phyloP scores from a whole-genome alignment of 148 eudicot genomes.

The Vaccinium vitisidaea region DNA sequence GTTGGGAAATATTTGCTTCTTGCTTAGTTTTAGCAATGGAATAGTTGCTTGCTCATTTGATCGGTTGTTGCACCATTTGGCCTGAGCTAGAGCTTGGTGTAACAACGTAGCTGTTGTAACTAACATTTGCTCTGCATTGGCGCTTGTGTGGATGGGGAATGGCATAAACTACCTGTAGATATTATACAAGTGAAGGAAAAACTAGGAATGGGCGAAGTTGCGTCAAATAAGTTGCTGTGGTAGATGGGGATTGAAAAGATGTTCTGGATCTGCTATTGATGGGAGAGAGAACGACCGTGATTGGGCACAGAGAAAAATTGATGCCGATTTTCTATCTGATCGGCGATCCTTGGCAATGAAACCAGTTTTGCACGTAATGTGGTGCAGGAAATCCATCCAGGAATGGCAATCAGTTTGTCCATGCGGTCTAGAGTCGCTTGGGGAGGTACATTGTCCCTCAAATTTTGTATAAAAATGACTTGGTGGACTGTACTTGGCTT shows the following conservation, averaged over 20 bases:
- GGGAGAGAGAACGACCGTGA: neutral
- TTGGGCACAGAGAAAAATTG: neutral
- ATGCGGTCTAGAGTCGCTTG: neutral
- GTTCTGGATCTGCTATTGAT: neutral
- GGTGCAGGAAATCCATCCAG: neutral
- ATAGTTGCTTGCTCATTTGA: constrained; percentile 6
- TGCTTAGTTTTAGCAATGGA: constrained; percentile 4
- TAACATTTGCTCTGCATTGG: neutral
- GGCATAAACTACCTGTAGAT: neutral
- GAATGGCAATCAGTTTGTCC: neutral
- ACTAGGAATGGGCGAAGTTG: neutral
- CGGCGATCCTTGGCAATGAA: neutral
- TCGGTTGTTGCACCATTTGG: neutral
- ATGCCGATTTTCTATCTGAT: neutral
- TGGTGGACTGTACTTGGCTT: neutral
- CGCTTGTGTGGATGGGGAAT: neutral
- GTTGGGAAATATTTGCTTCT: neutral
- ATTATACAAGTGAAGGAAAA: neutral
- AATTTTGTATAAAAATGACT: neutral
- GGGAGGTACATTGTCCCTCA: neutral
- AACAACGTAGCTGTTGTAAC: neutral
- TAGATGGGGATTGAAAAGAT: neutral
- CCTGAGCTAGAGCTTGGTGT: neutral
- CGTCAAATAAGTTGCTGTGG: neutral
- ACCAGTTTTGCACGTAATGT: neutral